Evolutionary conservation across 495 filamentous ascomycete species (phyloP), one percentile per base, ranked within the genome.

Genomic region (Lasiosphaeria miniovina): DNA sequence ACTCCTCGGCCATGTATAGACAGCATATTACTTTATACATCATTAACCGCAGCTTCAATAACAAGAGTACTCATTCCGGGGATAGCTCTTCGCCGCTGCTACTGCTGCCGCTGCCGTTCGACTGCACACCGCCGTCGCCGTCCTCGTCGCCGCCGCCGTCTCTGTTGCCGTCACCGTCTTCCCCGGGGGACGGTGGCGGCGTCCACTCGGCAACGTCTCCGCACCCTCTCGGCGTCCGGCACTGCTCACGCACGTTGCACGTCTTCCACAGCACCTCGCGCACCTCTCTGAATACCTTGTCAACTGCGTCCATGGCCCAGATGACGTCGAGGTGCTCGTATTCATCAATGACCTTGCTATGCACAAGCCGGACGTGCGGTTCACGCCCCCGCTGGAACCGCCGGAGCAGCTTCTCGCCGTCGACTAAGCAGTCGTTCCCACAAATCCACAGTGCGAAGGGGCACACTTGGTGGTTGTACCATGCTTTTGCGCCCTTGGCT

Each of bases 261-360:
- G 81, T 84, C 69, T 83, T 86, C 93, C 93, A 96, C 45, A 98
- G 67, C 34, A 96, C 87, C 67, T 94, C 87, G 36, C 83, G 79
- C 0, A 98, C 77, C 74, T 96, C 94, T 59, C 76, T 81, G 4
- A 90, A 93, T 6, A 97, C 89, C 71, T 93, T 82, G 53, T 96
- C 90, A 24, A 91, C 83, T 0, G 84, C 82, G 70, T 97, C 91
- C 77, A 98, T 91, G 0, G 93, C 93, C 93, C 93, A 98, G 33
- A 98, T 82, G 4, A 97, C 92, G 75, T 98, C 93, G 33, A 98
- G 79, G 71, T 98, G 93, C 74, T 96, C 93, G 71, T 97, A 96
- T 54, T 89, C 93, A 3, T 91, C 85, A 34, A 98, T 89, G 31
- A 96, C 75, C 70, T 90, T 93, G 24, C 79, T 78, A 72, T 96